Evolutionary conservation across 306 rosid genomes (phyloP).

Genomic region (Quercus cerris): DNA sequence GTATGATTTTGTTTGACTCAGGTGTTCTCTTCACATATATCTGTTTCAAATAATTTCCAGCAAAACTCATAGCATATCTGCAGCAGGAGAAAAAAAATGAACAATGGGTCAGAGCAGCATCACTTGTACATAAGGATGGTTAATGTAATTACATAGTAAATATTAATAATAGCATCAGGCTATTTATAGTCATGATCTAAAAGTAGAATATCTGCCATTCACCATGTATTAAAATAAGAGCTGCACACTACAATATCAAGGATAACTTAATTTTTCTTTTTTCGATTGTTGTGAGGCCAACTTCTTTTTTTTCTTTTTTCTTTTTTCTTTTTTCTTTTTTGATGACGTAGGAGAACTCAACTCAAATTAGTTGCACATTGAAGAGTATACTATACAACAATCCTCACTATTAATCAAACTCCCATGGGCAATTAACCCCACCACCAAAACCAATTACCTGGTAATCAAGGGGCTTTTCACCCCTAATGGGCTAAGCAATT

Average conservation of each 20-base stretch:
- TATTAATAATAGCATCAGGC: background rate
- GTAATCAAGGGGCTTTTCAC: too few relatives aligned
- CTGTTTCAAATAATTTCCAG: constrained; percentile 66
- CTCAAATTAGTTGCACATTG: too few relatives aligned
- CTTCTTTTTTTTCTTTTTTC: too few relatives aligned
- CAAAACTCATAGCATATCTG: constrained; percentile 90
- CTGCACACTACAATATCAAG: background rate
- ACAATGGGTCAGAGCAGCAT: background rate
- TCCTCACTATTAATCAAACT: too few relatives aligned
- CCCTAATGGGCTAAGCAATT: too few relatives aligned
- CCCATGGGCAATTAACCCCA: too few relatives aligned
- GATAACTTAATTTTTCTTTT: background rate
- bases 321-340: too few relatives aligned
- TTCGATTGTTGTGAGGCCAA: too few relatives aligned
- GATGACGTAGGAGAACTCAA: too few relatives aligned
- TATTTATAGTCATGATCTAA: background rate
- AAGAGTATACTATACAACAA: too few relatives aligned
- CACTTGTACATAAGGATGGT: background rate
- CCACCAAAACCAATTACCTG: too few relatives aligned
- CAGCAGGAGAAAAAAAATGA: constrained; percentile 16
- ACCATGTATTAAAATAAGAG: background rate
- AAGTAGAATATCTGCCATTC: background rate
- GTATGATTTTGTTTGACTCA: constrained; percentile 63
- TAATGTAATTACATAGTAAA: background rate
- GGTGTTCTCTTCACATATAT: constrained; percentile 71